Base-by-base conservation (phyloP, 257 asterid species). In the Solanum lycopersicoides region DNA sequence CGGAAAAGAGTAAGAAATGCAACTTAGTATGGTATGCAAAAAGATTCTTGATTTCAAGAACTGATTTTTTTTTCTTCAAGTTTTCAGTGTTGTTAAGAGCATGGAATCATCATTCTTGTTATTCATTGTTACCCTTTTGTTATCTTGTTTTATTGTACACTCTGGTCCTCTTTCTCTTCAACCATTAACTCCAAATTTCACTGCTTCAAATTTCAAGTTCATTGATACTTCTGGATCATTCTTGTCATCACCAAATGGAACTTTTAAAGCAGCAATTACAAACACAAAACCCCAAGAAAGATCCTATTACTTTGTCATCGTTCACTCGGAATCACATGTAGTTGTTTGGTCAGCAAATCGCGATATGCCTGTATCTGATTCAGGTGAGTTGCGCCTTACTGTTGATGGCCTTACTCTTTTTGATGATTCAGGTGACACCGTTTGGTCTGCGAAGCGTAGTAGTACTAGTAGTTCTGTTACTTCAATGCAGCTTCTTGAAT, bases 301-400 rank as follows among this genome's bases (percentile, higher is more conserved):
- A 10, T 85, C 91, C 21, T 93, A 87, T 89, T 94, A 96, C 92
- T 76, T 96, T 20, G 93, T 94, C 45, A 87, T 96, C 12, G 77
- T 95, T 87, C 98, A 95, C n/a, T 87, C 88, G 9, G 89, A 68
- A 18, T 95, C 99, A 13, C 84, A 93, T 89, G 68, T 91, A 2
- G 47, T 96, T 75, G 86, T 91, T 37, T 96, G 98, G 95, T 91
- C 98, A 20, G 99, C 97, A 7, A 96, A 95, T 87, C 95, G 95
- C 0, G 89, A 93, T 80, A 84, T 91, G 3, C 92, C 98, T 6
- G 90, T 93, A 4, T 93, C 95, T 0, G 69, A 86, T 9, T 90
- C 94, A 0, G 98, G 95, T 34, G 59, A 44, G 37, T 76, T 93
- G 88, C 50, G 63, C 13, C 79, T 96, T 10, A 91, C 96, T 69